These are phyloP conservation scores for Cocos nucifera DNA, from an alignment of 176 grass and related monocot species.

Conservation along the genomic window DNA sequence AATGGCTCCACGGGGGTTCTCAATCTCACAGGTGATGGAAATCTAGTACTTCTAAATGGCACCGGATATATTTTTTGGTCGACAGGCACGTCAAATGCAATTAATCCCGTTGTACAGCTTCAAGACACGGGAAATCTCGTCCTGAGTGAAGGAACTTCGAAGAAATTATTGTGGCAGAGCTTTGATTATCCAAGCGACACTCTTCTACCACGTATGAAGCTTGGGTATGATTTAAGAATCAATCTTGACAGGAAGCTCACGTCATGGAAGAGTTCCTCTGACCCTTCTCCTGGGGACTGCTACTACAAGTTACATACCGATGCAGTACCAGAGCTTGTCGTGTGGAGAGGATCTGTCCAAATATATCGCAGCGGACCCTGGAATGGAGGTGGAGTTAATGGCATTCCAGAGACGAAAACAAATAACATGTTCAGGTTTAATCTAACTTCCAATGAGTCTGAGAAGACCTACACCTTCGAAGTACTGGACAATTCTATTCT, in stretches of 20 bases:
- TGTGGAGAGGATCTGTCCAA: no score
- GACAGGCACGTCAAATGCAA: not conserved
- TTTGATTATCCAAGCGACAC: constrained; percentile 14
- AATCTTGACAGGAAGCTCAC: constrained; percentile 1
- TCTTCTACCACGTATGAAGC: constrained; percentile 5
- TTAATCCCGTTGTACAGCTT: not conserved
- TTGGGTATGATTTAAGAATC: not conserved
- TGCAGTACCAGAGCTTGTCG: no score
- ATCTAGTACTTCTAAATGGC: not conserved
- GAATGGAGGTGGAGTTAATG: no score
- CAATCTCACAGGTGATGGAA: constrained; percentile 1
- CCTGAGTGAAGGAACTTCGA: constrained; percentile 8
- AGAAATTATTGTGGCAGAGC: constrained; percentile 15
- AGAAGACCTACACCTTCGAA: no score
- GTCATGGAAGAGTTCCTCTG: constrained; percentile 7
- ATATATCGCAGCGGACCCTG: no score
- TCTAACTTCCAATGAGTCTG: no score
- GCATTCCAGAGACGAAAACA: no score
- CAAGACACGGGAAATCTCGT: constrained; percentile 29
- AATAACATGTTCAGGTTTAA: no score
- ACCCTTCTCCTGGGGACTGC: constrained; percentile 14
- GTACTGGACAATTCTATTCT: no score
- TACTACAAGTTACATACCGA: not conserved
- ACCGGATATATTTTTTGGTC: not conserved
- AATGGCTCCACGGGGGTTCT: not conserved